Evolutionary conservation across 116 monocot genomes (phyloP), one percentile per base, ranked within the genome.

Genomic region (Dioscorea cayenensis): DNA sequence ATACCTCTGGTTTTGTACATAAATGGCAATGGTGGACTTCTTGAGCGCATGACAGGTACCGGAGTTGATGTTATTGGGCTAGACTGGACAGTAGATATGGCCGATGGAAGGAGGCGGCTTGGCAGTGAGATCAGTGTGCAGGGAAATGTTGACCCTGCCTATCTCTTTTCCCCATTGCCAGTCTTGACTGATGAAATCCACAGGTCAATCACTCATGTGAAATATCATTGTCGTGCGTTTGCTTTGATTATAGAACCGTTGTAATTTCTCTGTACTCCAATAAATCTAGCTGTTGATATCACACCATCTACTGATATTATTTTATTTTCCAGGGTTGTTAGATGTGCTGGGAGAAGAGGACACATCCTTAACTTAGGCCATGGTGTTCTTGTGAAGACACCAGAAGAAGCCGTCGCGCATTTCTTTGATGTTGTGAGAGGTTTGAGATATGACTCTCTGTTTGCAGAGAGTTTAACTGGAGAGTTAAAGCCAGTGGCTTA

Each of bases 81-180:
- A 65, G 92, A 96, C 70, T 96, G 96, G 96, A 96, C 96, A 32
- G 84, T 92, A 61, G 92, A 96, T 61, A 96, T 96, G 85, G 87
- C 87, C 28, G 96, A 96, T 79, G 96, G 84, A 74, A 90, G 96
- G 77, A 84, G 79, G 60, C 75, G 96, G 18, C 71, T 96, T 32
- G 92, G 96, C 20, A 82, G 52, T 69, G 35, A 79, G 74, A 75
- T 90, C 32, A 77, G 77, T 48, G 84, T 96, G 19, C 96, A 96
- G 55, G 96, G 96, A 64, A 96, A 92, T 73, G 88, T 96, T 3
- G 96, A 96, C 64, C 96, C 96, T 71, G 87, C 86, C 71, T 88
- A 78, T 75, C 79, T 96, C n/a, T 96, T 92, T 74, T 85, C 82
- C 19, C 90, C 96, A 19, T 86, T 90, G 70, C 85, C 85, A 65